Evolutionary conservation across 352 stramenopile genomes (phyloP), one percentile per base, ranked within the genome.

Genomic region (Thalassiosira sp.): DNA sequence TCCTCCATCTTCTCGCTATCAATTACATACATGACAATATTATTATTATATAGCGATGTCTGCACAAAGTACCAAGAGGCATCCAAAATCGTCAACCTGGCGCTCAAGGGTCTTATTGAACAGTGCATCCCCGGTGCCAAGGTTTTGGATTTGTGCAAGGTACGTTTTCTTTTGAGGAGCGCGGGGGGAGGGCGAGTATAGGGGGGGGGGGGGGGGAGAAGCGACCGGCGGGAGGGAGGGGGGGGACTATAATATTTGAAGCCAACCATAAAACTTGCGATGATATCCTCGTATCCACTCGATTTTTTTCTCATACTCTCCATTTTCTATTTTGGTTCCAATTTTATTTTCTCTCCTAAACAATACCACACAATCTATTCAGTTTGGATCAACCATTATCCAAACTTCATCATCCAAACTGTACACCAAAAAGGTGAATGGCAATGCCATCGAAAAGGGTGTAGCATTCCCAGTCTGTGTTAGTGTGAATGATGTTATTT

Each of bases 401-500:
- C 79, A 89, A 52, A 70, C 90, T 11, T 79, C 90, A 51, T 90
- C 90, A 63, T 84, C 81, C 37, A 94, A 97, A 60, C 96, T 99
- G 54, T 98, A 92, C 73, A 90, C 71, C 33, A 93, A 93, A 61
- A 93, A 95, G 75, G 24, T 51, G 8, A 51, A 51, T 27, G 43
- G 43, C 16, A 16, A 8, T 1, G 7, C 43, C 3, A 90, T 99
- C 3, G 95, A 99, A 81, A 98, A 98, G 85, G 97, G 97, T 51
- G 92, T 99, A 64, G 97, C 97, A 8, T 99, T 99, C 89, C 97
- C 97, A 6, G 98, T 98, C 49, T 99, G 94, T 76, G 90, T 99
- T 25, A 98, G 95, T 61, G 95, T 99, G 16, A 99, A 99, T 88
- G 96, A 99, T 80, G 89, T 97, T 59, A 93, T 99, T 46, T 99